A percentile compares a stretch with the other conserved stretches of the same genome.
phyloP scores from a whole-genome alignment of 2,329 filamentous ascomycete genomes.

The Arachnopeziza araneosa region DNA sequence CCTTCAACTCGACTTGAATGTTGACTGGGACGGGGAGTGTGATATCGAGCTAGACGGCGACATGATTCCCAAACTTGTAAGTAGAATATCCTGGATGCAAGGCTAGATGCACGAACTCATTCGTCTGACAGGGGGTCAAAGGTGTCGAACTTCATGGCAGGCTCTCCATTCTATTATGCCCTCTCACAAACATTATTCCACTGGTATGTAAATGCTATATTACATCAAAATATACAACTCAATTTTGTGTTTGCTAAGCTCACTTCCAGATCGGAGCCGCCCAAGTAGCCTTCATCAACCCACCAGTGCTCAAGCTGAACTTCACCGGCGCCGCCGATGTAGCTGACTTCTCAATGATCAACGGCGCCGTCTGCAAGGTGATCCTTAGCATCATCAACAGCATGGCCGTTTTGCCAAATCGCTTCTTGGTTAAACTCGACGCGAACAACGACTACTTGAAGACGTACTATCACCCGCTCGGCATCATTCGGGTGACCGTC shows the following conservation, averaged over 20 bases:
- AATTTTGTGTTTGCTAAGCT: background rate
- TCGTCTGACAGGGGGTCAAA: conserved; percentile 7
- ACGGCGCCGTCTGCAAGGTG: conserved; percentile 7
- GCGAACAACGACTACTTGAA: conserved; percentile 13
- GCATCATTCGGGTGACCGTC: conserved; percentile 9
- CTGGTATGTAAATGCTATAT: background rate
- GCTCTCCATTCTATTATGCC: conserved; percentile 8
- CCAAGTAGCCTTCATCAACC: conserved; percentile 12
- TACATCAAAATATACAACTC: background rate
- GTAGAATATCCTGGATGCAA: background rate
- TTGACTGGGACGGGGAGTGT: conserved; percentile 13
- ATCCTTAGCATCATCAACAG: conserved; percentile 11
- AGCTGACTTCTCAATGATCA: conserved; percentile 8
- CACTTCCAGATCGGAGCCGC: conserved; percentile 9
- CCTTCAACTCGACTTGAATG: conserved; percentile 12
- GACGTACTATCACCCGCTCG: conserved; percentile 6
- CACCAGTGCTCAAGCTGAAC: conserved; percentile 9
- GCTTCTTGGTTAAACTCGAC: conserved; percentile 9
- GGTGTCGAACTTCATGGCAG: conserved; percentile 11
- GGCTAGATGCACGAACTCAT: conserved; percentile 1
- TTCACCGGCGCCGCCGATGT: conserved; percentile 12
- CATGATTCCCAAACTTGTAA: conserved; percentile 10
- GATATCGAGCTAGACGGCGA: conserved; percentile 10
- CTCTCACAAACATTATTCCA: conserved; percentile 7
- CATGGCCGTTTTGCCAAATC: conserved; percentile 9